These are phyloP conservation scores for Ustilago nuda DNA, from an alignment of 1,284 basidiomycete genomes.

Conservation along the genomic window DNA sequence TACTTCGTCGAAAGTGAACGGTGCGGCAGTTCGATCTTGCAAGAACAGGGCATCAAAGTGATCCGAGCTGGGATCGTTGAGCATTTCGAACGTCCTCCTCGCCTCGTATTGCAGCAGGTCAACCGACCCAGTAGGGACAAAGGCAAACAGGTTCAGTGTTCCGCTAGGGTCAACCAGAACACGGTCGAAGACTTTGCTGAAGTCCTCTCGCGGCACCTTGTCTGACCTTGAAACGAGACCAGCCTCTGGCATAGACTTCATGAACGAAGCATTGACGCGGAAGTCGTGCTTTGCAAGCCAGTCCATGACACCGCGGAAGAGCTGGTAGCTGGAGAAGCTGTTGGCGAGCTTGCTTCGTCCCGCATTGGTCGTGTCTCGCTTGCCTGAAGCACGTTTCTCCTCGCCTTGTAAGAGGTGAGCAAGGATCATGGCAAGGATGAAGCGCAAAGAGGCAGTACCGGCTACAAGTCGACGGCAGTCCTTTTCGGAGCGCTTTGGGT, in stretches of 20 bases:
- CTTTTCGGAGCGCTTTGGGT: slow-evolving; percentile 14
- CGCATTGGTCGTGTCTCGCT: slow-evolving; percentile 69
- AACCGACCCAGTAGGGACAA: slow-evolving; percentile 73
- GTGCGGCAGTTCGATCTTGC: slow-evolving; percentile 66
- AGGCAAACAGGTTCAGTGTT: slow-evolving; percentile 78
- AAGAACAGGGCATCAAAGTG: slow-evolving; percentile 82
- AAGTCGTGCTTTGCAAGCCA: slow-evolving; percentile 80
- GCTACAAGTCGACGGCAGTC: slow-evolving; percentile 52
- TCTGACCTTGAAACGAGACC: slow-evolving; percentile 50
- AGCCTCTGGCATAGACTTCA: slow-evolving; percentile 71
- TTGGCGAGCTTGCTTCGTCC: slow-evolving; percentile 73
- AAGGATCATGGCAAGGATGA: slow-evolving; percentile 72
- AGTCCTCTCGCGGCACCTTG: slow-evolving; percentile 68
- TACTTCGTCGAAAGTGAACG: slow-evolving; percentile 69
- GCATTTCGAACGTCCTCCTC: slow-evolving; percentile 58
- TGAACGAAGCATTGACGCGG: slow-evolving; percentile 75
- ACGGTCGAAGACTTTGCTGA: slow-evolving; percentile 65
- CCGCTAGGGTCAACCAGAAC: slow-evolving; percentile 86
- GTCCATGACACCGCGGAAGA: slow-evolving; percentile 83
- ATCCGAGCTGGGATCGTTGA: slow-evolving; percentile 71
- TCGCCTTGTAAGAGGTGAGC: slow-evolving; percentile 68
- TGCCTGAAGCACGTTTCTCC: slow-evolving; percentile 61
- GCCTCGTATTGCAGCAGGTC: slow-evolving; percentile 74
- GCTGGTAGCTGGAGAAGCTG: slow-evolving; percentile 85
- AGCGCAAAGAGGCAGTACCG: slow-evolving; percentile 74